Evolutionary conservation across 805 yeast genomes (phyloP).

Genomic region (Starmerella powellii): DNA sequence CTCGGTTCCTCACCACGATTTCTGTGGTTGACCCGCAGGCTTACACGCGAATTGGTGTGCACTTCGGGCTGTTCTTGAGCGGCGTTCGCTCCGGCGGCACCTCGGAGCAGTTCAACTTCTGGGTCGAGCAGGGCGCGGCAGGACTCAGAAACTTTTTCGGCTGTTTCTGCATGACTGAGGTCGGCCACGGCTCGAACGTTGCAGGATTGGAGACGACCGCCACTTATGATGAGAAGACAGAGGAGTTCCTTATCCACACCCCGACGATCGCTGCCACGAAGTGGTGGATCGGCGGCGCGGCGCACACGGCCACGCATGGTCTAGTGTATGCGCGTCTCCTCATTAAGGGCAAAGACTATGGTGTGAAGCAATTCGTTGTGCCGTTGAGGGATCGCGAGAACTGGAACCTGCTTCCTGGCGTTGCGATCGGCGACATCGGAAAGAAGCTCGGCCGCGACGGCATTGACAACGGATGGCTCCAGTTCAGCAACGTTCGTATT

Average conservation of each 20-base stretch:
- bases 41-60: conserved; percentile 76
- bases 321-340: conserved; percentile 75
- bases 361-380: conserved; percentile 84
- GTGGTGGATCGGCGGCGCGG: conserved; percentile 99
- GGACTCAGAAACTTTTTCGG: conserved; percentile 42
- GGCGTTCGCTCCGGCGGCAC: conserved; percentile 85
- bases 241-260: conserved; percentile 65
- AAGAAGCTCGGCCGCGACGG: conserved; percentile 94
- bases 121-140: conserved; percentile 53
- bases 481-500: conserved; percentile 68
- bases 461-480: conserved; percentile 95
- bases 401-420: conserved; percentile 66
- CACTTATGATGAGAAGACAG: conserved; percentile 50
- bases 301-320: conserved; percentile 82
- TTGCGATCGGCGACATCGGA: conserved; percentile 83
- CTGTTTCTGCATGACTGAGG: conserved; percentile 86
- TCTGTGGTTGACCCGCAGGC: conserved; percentile 54
- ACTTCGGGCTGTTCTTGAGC: conserved; percentile 69
- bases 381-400: conserved; percentile 63
- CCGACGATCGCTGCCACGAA: conserved; percentile 89
- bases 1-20: conserved; percentile 23
- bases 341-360: conserved; percentile 74
- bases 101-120: conserved; percentile 65
- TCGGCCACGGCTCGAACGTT: conserved; percentile 89
- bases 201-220: conserved; percentile 93